Conservation (phyloP, 2,329 filamentous ascomycete genomes). For the Cadophora malorum region DNA sequence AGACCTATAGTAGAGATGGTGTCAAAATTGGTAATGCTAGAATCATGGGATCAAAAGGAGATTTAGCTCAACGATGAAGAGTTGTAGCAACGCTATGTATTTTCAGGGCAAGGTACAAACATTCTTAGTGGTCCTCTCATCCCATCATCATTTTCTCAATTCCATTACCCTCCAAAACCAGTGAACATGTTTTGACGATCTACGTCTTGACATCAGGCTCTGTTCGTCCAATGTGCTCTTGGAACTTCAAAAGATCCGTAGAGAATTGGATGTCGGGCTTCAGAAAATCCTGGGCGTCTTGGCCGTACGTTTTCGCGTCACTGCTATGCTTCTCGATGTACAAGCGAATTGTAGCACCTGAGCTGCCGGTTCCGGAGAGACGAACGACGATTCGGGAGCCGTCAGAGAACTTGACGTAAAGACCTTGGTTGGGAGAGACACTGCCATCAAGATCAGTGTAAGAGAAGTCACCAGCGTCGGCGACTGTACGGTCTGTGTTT, state of each 20-base stretch:
- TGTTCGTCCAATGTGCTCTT: constrained; percentile 90
- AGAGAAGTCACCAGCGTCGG: constrained; percentile 92
- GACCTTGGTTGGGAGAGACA: constrained; percentile 92
- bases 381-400: constrained; percentile 95
- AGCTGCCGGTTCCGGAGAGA: constrained; percentile 92
- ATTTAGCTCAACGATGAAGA: neutral
- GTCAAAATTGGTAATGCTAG: too few species aligned
- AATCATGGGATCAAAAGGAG: too few species aligned
- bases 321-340: constrained; percentile 96
- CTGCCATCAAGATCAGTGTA: constrained; percentile 99
- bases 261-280: constrained; percentile 88
- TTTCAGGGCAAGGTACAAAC: neutral
- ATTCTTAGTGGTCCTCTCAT: neutral
- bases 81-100: neutral
- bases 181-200: constrained; percentile 28
- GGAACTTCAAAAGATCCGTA: constrained; percentile 85
- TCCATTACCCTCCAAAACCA: constrained; percentile 6
- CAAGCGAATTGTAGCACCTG: constrained; percentile 92
- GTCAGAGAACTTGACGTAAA: constrained; percentile 93
- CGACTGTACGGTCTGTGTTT: constrained; percentile 73
- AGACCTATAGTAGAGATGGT: too few species aligned
- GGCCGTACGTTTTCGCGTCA: constrained; percentile 76
- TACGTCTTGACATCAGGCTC: constrained; percentile 98
- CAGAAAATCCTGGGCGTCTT: constrained; percentile 93
- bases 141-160: neutral